Evolutionary conservation across 2,329 filamentous ascomycete species (phyloP).

Genomic region (Arthrinium phaeospermum): DNA sequence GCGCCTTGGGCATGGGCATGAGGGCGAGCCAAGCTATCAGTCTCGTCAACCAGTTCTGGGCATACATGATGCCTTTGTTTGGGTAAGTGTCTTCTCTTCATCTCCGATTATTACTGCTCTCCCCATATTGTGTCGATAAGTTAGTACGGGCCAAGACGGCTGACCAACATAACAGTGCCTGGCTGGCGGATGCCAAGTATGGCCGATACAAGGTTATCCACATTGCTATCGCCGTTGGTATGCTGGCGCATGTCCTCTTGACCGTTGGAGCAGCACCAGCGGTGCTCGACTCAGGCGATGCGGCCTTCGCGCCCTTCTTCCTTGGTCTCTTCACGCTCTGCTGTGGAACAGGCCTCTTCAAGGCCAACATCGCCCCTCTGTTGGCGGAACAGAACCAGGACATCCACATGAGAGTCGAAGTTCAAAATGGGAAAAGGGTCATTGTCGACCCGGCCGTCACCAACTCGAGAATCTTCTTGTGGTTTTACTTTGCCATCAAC

Average conservation of each 20-base stretch:
- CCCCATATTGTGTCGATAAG: neutral
- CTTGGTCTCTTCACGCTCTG: slow-evolving; percentile 16
- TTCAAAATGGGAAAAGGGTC: slow-evolving; percentile 66
- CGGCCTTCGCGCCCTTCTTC: slow-evolving; percentile 44
- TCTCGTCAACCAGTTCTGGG: slow-evolving; percentile 66
- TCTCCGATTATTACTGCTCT: neutral
- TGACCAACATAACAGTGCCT: slow-evolving; percentile 46
- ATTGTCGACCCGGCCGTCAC: slow-evolving; percentile 75
- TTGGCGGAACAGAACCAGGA: slow-evolving; percentile 74
- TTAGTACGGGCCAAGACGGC: neutral
- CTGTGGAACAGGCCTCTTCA: slow-evolving; percentile 78
- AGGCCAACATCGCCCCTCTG: slow-evolving; percentile 76
- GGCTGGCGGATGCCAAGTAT: slow-evolving; percentile 71
- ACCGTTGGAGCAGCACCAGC: slow-evolving; percentile 68
- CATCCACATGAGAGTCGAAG: slow-evolving; percentile 61
- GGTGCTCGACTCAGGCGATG: slow-evolving; percentile 63
- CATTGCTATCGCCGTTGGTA: slow-evolving; percentile 68
- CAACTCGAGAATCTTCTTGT: slow-evolving; percentile 71
- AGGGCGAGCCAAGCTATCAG: slow-evolving; percentile 56
- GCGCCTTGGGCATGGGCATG: slow-evolving; percentile 65
- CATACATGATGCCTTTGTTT: slow-evolving; percentile 63
- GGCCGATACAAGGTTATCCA: slow-evolving; percentile 78
- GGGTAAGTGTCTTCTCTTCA: slow-evolving; percentile 47
- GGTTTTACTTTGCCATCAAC: slow-evolving; percentile 58
- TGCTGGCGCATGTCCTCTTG: slow-evolving; percentile 70